Evolutionary conservation across 148 eudicot species (phyloP).

Genomic region (Polygonum maritimum): DNA sequence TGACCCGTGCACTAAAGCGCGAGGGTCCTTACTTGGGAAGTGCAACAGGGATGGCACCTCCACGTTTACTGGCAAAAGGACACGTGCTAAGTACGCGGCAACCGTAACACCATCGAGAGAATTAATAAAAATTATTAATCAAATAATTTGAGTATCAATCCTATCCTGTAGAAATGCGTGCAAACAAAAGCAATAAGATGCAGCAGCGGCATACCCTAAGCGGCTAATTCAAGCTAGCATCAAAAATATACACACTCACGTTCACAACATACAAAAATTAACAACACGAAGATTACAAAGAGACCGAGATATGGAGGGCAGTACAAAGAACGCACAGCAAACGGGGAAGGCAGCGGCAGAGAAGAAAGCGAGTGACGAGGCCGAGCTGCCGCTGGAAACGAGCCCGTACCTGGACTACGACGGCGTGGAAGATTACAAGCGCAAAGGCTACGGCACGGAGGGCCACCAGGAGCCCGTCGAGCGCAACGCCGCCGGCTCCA

Average conservation of each 20-base stretch:
- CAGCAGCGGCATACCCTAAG: too few relatives aligned
- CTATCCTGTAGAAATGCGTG: not conserved
- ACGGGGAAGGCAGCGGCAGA: slow-evolving; percentile 5
- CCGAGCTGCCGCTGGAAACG: slow-evolving; percentile 48
- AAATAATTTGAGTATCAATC: not conserved
- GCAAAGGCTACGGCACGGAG: slow-evolving; percentile 72
- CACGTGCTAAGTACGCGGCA: not conserved
- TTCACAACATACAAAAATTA: too few relatives aligned
- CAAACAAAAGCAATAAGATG: not conserved
- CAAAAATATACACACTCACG: too few relatives aligned
- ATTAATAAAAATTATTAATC: not conserved
- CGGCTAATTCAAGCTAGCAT: too few relatives aligned
- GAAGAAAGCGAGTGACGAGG: slow-evolving; percentile 23
- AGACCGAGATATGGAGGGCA: slow-evolving; percentile 18
- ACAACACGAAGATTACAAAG: too few relatives aligned
- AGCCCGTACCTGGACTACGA: slow-evolving; percentile 83
- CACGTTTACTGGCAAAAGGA: not conserved
- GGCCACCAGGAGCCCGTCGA: slow-evolving; percentile 53
- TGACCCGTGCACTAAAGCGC: not conserved
- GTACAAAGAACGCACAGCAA: slow-evolving; percentile 10
- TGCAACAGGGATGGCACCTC: not conserved
- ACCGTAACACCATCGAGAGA: not conserved
- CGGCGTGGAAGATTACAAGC: slow-evolving; percentile 84
- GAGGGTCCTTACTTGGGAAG: not conserved
- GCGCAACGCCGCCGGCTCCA: slow-evolving; percentile 56